Evolutionary conservation across 306 rosid species (phyloP).

Genomic region (Rosa multiflora): DNA sequence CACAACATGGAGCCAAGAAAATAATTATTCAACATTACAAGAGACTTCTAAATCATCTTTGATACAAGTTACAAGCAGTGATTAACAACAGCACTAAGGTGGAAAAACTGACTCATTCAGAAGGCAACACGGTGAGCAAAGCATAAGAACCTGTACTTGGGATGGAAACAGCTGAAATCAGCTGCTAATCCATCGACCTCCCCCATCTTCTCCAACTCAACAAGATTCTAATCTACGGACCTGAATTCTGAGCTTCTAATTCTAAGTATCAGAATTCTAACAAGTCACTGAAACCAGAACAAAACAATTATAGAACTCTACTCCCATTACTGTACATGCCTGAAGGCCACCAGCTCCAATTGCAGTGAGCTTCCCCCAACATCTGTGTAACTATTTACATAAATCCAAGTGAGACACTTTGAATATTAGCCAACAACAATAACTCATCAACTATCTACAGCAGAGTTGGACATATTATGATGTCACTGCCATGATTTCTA

Average conservation of each 20-base stretch:
- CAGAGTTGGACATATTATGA: slow-evolving; percentile 30
- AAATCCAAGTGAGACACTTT: slow-evolving; percentile 26
- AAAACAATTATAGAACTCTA: slow-evolving; percentile 13
- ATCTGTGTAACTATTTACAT: slow-evolving; percentile 59
- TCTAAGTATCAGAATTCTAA: slow-evolving; percentile 28
- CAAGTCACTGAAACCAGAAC: slow-evolving; percentile 27
- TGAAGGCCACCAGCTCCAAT: slow-evolving; percentile 37
- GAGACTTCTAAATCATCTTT: slow-evolving; percentile 7
- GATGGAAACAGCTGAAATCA: background rate
- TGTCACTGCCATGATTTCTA: slow-evolving; percentile 45
- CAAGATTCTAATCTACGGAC: slow-evolving; percentile 20
- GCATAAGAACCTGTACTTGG: slow-evolving; percentile 10
- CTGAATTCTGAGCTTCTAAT: background rate
- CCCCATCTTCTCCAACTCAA: background rate
- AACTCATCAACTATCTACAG: slow-evolving; percentile 26
- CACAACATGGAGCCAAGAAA: slow-evolving; percentile 1
- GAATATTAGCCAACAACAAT: slow-evolving; percentile 28
- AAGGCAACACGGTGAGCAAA: background rate
- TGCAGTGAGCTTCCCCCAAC: slow-evolving; percentile 35
- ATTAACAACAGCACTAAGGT: slow-evolving; percentile 5
- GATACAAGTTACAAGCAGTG: slow-evolving; percentile 17
- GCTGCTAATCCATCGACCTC: background rate
- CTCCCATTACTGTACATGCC: slow-evolving; percentile 59
- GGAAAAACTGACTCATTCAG: slow-evolving; percentile 1
- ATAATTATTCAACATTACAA: background rate